Base-by-base conservation (phyloP, 208 protist genomes). In the Trypanosoma mega region DNA sequence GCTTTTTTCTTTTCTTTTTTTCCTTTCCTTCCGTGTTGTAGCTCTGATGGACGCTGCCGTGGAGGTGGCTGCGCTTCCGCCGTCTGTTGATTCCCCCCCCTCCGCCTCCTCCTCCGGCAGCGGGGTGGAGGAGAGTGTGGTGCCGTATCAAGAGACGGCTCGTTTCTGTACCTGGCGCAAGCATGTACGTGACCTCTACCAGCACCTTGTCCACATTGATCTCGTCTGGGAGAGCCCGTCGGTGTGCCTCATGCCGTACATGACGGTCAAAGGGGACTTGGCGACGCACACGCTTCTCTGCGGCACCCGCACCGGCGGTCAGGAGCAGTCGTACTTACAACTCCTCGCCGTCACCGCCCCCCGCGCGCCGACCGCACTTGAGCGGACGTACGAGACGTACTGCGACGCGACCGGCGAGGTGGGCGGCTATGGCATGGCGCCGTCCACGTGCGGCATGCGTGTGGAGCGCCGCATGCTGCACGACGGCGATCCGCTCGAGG, bases 121-220 rank as follows among this genome's bases (percentile, higher is more conserved):
- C 7, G 45, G 12, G 7, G 50, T 55, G 2, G 55, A 74, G 11
- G 54, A 66, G 3, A 27, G 45, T 18, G 45, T 26, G 21, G 41
- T 34, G 41, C 60, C 74, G 5, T 96, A 96, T 56, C 86, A 91
- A 43, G 81, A 96, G 46, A 80, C 59, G 21, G 51, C 47, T 30
- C 70, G 79, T 21, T 96, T 92, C 62, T 78, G 71, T 51, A 93
- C 86, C 37, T 96, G 91, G 88, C 85, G 88, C 31, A 96, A 96
- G 65, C 91, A 96, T 65, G 71, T 72, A 8, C 75, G 82, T 26
- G 68, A 94, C 70, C 61, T 94, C 45, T 96, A 96, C 43, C 91
- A 96, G 68, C 75, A 84, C 21, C 74, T 96, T 20, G 63, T 92
- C 24, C 83, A 92, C 68, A 70, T 96, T 34, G 90, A 96, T 61